Percentiles rank a stretch among this genome's conserved stretches.
Conservation (phyloP, 495 filamentous ascomycete species). For the Hyaloscypha variabilis region DNA sequence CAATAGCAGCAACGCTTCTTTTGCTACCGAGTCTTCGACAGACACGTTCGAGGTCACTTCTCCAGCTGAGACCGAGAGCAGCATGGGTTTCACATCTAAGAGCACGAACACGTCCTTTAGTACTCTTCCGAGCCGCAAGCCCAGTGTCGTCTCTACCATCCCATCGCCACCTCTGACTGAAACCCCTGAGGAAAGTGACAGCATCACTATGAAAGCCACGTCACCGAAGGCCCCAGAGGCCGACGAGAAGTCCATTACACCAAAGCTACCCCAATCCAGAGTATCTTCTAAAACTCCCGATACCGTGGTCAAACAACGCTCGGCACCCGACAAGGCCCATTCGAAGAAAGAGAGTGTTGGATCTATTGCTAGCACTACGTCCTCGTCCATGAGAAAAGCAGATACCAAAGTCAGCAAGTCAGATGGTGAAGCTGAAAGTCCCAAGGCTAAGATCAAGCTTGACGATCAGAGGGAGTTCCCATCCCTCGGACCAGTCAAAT, state of each 20-base stretch:
- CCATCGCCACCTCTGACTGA: not conserved
- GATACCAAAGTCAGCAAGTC: slow-evolving; percentile 13
- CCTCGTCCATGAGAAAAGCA: slow-evolving; percentile 18
- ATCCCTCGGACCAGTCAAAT: slow-evolving; percentile 14
- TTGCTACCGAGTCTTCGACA: slow-evolving; percentile 6
- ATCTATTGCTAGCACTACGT: not conserved
- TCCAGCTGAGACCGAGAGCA: not conserved
- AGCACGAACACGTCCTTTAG: slow-evolving; percentile 15
- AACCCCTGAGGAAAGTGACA: not conserved
- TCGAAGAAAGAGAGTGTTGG: slow-evolving; percentile 12
- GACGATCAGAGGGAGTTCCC: slow-evolving; percentile 16
- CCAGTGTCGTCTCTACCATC: slow-evolving; percentile 6
- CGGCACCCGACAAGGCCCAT: slow-evolving; percentile 6
- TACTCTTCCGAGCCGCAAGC: slow-evolving; percentile 7
- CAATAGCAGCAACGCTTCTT: not conserved
- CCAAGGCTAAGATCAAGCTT: slow-evolving; percentile 6
- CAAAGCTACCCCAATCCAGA: not conserved
- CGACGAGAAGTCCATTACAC: not conserved
- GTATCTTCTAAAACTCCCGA: not conserved
- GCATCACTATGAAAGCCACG: not conserved
- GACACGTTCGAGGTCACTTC: not conserved
- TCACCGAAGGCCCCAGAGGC: not conserved
- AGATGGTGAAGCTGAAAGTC: not conserved
- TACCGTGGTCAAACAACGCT: not conserved
- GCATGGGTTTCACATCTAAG: not conserved